phyloP scores from a whole-genome alignment of 2,329 filamentous ascomycete species.

The Monilinia laxa region DNA sequence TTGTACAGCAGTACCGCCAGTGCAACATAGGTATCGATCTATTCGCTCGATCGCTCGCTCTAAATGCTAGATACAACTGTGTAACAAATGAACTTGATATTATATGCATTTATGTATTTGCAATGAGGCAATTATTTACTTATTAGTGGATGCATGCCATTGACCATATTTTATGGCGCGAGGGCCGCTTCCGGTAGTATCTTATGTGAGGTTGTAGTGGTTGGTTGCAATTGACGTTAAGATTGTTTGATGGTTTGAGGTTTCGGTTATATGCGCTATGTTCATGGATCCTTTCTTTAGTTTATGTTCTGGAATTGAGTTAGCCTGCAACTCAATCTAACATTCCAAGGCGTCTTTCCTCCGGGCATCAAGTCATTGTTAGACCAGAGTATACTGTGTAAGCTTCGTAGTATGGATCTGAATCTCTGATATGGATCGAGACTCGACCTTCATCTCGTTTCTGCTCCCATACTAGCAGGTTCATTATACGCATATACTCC shows the following conservation, averaged over 20 bases:
- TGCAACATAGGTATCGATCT: too few relatives aligned
- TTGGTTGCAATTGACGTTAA: too few relatives aligned
- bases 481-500: too few relatives aligned
- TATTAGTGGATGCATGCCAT: background rate
- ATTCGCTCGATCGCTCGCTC: background rate
- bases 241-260: background rate
- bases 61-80: too few relatives aligned
- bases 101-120: background rate
- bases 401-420: background rate
- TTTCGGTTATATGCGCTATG: background rate
- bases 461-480: background rate
- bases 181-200: too few relatives aligned
- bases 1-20: background rate
- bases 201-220: background rate
- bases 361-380: background rate
- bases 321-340: background rate
- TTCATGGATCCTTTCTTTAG: background rate
- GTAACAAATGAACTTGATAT: background rate
- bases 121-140: too few relatives aligned
- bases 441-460: background rate
- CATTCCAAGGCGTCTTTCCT: background rate
- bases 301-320: background rate
- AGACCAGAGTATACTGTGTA: background rate
- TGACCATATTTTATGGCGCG: background rate
- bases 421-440: too few relatives aligned